Percentiles rank a stretch among this genome's conserved stretches.
These are phyloP conservation scores for Cryptococcus sp. DNA, from an alignment of 1,284 basidiomycete species.

Conservation along the genomic window DNA sequence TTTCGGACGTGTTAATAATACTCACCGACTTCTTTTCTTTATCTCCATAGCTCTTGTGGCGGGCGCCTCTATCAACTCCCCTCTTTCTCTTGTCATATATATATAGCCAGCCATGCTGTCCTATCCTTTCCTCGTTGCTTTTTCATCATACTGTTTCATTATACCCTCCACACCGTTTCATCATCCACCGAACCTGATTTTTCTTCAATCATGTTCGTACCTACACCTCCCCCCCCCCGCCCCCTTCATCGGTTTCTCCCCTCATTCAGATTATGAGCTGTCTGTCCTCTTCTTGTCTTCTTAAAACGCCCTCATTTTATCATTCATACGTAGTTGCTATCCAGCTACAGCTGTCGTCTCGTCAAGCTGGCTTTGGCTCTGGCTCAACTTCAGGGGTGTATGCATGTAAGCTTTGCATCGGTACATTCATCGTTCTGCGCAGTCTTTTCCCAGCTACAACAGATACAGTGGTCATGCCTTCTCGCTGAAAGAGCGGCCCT, in stretches of 20 bases:
- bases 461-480: background rate
- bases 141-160: background rate
- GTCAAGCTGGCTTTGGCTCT: too few species aligned
- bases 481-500: background rate
- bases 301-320: too few species aligned
- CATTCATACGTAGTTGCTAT: too few species aligned
- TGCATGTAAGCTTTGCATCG: constrained; percentile 10
- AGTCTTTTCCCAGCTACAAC: background rate
- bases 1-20: background rate
- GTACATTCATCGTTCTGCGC: background rate
- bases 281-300: too few species aligned
- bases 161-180: background rate
- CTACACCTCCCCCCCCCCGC: too few species aligned
- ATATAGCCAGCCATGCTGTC: background rate
- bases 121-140: background rate
- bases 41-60: too few species aligned
- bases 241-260: too few species aligned
- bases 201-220: background rate
- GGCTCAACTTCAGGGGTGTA: constrained; percentile 6
- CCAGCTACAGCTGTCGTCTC: too few species aligned
- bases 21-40: background rate
- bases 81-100: background rate
- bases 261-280: too few species aligned
- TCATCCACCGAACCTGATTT: background rate
- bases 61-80: too few species aligned